Percentiles rank a stretch among this genome's conserved stretches.
Evolutionary conservation across 768 basidiomycete genomes (phyloP).

Genomic region (Suillus clintonianus): DNA sequence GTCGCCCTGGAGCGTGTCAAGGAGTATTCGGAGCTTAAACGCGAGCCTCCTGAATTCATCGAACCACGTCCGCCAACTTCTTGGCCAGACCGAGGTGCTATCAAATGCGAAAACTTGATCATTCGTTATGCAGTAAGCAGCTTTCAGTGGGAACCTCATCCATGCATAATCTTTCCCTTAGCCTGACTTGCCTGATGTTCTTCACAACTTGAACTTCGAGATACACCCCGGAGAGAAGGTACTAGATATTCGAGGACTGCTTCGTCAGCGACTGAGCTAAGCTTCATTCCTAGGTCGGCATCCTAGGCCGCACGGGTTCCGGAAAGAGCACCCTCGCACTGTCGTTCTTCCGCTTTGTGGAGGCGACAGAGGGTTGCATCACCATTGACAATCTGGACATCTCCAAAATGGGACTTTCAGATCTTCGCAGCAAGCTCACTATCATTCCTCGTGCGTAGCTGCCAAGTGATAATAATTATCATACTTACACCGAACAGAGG

Average conservation of each 20-base stretch:
- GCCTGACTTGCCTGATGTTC: slow-evolving; percentile 85
- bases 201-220: slow-evolving; percentile 77
- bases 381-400: slow-evolving; percentile 80
- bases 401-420: slow-evolving; percentile 75
- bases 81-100: slow-evolving; percentile 76
- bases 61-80: slow-evolving; percentile 80
- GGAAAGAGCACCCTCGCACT: slow-evolving; percentile 84
- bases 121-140: slow-evolving; percentile 76
- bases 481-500: slow-evolving; percentile 51
- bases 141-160: background rate
- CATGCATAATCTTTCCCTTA: slow-evolving; percentile 25
- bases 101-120: slow-evolving; percentile 73
- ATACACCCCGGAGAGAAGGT: slow-evolving; percentile 79
- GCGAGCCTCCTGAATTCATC: slow-evolving; percentile 81
- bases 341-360: slow-evolving; percentile 90
- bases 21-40: slow-evolving; percentile 80
- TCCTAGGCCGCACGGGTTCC: slow-evolving; percentile 68
- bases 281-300: slow-evolving; percentile 51
- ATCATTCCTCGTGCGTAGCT: slow-evolving; percentile 66
- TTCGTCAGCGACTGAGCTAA: slow-evolving; percentile 1
- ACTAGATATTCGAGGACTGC: background rate
- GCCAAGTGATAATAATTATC: background rate
- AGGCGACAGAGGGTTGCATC: slow-evolving; percentile 76
- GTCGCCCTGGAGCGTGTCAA: slow-evolving; percentile 88
- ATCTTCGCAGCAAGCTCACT: slow-evolving; percentile 75